Percentiles rank a stretch among this genome's conserved stretches.
Conservation (phyloP, 768 basidiomycete genomes). For the Mycena metata region DNA sequence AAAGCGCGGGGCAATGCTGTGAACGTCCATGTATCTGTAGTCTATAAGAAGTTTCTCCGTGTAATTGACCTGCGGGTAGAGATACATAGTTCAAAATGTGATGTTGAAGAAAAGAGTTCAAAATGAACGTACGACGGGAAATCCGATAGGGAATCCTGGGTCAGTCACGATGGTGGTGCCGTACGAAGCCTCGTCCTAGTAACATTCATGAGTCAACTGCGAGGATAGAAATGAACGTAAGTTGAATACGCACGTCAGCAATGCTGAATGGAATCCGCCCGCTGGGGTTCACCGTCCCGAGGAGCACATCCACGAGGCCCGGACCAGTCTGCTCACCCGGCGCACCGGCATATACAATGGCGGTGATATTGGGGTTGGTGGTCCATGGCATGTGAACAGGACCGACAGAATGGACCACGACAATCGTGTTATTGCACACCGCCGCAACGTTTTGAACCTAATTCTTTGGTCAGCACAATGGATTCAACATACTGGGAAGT, state of each 20-base stretch:
- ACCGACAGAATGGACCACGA: slow-evolving; percentile 84
- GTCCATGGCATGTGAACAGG: slow-evolving; percentile 83
- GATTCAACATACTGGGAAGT: not conserved
- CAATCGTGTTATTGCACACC: slow-evolving; percentile 82
- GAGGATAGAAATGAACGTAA: slow-evolving; percentile 51
- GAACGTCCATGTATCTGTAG: slow-evolving; percentile 73
- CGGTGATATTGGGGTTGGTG: slow-evolving; percentile 79
- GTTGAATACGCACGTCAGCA: slow-evolving; percentile 70
- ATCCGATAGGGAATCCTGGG: slow-evolving; percentile 53
- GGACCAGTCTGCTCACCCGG: slow-evolving; percentile 86
- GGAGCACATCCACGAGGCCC: slow-evolving; percentile 82
- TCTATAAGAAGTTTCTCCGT: slow-evolving; percentile 74
- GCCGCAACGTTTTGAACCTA: slow-evolving; percentile 71
- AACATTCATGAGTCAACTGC: not conserved
- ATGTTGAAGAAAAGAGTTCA: not conserved
- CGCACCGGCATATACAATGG: slow-evolving; percentile 67
- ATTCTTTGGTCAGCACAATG: slow-evolving; percentile 55
- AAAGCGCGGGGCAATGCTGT: slow-evolving; percentile 65
- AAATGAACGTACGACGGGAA: slow-evolving; percentile 33
- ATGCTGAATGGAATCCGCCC: slow-evolving; percentile 83
- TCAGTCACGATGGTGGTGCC: slow-evolving; percentile 59
- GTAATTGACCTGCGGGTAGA: slow-evolving; percentile 68
- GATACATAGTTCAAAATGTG: not conserved
- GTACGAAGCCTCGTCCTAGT: slow-evolving; percentile 42
- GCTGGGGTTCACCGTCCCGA: slow-evolving; percentile 81